phyloP scores from a whole-genome alignment of 192 early-diverging fungal genomes.

The Linnemannia hyalina region DNA sequence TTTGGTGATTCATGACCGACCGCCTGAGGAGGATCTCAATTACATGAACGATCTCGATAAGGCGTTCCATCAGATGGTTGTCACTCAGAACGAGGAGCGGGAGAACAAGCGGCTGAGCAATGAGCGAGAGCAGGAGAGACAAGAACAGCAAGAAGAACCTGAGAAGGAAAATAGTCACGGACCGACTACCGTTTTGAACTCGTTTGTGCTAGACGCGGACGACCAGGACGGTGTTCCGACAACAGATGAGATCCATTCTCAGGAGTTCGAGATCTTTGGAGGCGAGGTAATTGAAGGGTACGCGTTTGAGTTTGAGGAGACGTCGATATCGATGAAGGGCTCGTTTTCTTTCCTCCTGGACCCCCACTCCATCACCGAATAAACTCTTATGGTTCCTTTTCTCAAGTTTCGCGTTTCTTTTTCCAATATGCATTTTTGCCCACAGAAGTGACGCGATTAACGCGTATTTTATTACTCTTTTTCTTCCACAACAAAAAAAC shows the following conservation, averaged over 20 bases:
- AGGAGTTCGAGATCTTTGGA: constrained; percentile 2
- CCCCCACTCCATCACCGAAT: neutral
- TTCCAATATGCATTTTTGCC: neutral
- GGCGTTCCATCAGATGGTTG: constrained; percentile 37
- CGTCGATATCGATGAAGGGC: constrained; percentile 12
- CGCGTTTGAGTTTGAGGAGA: constrained; percentile 29
- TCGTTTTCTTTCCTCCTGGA: neutral
- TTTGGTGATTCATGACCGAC: constrained; percentile 21
- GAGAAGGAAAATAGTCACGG: neutral
- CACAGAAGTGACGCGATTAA: neutral
- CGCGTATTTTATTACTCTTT: too few species aligned
- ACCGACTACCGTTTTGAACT: neutral
- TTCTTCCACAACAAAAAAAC: neutral
- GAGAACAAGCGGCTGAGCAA: neutral
- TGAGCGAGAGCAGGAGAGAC: neutral
- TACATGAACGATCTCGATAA: constrained; percentile 30
- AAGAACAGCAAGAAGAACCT: neutral
- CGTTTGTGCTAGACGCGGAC: neutral
- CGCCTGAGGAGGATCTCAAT: constrained; percentile 32
- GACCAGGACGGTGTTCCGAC: neutral
- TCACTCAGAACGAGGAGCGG: constrained; percentile 23
- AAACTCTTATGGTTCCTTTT: neutral
- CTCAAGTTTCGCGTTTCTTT: neutral
- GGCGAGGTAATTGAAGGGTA: neutral
- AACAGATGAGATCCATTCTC: neutral